phyloP scores from a whole-genome alignment of 768 basidiomycete genomes.

The Collybiopsis confluens region DNA sequence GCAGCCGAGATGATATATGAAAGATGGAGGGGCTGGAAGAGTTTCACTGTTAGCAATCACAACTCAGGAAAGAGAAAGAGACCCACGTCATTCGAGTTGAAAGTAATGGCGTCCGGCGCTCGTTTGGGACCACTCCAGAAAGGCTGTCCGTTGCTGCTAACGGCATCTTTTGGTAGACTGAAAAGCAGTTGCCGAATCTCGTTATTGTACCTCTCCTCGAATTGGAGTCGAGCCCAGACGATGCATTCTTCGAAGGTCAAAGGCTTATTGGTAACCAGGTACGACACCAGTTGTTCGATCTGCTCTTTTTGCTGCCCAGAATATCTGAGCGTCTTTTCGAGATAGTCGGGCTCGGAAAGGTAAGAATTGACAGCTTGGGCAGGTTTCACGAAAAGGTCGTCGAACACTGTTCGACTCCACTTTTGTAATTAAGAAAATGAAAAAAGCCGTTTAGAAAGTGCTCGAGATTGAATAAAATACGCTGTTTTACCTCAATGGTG shows the following conservation, averaged over 20 bases:
- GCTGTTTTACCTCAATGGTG: constrained; percentile 78
- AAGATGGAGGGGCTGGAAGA: constrained; percentile 71
- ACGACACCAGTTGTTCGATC: constrained; percentile 82
- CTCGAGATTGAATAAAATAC: background rate
- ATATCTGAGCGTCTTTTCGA: constrained; percentile 87
- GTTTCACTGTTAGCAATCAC: constrained; percentile 12
- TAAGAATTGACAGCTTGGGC: constrained; percentile 93
- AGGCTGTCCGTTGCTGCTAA: constrained; percentile 88
- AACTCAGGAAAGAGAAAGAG: background rate
- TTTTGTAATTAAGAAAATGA: constrained; percentile 20
- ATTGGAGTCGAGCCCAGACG: constrained; percentile 92
- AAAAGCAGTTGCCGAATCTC: constrained; percentile 89
- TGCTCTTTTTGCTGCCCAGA: constrained; percentile 91
- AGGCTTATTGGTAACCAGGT: constrained; percentile 88
- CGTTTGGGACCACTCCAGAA: constrained; percentile 99
- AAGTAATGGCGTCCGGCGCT: constrained; percentile 86
- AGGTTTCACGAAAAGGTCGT: constrained; percentile 90
- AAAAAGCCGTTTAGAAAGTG: background rate
- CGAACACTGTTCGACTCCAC: constrained; percentile 95
- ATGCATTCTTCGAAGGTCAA: constrained; percentile 97
- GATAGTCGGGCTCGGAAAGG: constrained; percentile 92
- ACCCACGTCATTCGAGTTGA: constrained; percentile 82
- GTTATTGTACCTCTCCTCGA: constrained; percentile 91
- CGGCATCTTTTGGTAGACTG: constrained; percentile 92
- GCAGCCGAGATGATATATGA: constrained; percentile 89